Evolutionary conservation across 164 flowering plant genomes (phyloP), one percentile per base, ranked within the genome.

Genomic region (Piper betle): DNA sequence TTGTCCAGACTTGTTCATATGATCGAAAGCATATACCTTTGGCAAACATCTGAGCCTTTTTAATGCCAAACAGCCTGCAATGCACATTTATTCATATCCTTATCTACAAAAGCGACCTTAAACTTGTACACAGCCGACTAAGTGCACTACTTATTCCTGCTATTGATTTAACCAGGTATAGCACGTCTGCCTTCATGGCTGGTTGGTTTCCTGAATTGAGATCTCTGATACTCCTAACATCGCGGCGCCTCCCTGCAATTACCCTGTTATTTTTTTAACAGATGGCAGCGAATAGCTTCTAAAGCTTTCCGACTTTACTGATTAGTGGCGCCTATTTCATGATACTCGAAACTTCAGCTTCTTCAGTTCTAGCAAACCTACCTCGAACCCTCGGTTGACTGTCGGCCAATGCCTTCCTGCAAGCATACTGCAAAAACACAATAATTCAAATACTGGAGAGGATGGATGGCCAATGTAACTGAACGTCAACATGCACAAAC

Each of bases 331-430:
- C 11, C 42, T 42, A 57, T 43, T 64, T 57, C 3, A 39, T 54
- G 16, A 59, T 4, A 17, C 75, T 82, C 59, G 70, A 64, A 50
- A 50, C 68, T 7, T 85, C 84, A 4, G 70, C 59, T 64, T 88
- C 94, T 61, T 87, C 91, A 0, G 84, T 84, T 82, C 81, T 94
- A 0, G 97, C 99, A 75, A 94, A 94, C 78, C 99, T 80, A 66
- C 99, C 99, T 2, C 97, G 91, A 66, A 91, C 75, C 71, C 99
- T 80, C n/a, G 99, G 99, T 67, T 94, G 99, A 68, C 79, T 90
- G 74, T 93, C 98, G 13, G 98, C 98, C 41, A 93, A 76, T 55
- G 97, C 99, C 75, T 94, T 94, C 84, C 99, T 84, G 78, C 99
- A 94, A 52, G 99, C 99, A 81, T 94, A 94, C 99, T 94, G 87